Conservation (phyloP, 73 alveolate genomes). For the Symbiodinium pilosum region DNA sequence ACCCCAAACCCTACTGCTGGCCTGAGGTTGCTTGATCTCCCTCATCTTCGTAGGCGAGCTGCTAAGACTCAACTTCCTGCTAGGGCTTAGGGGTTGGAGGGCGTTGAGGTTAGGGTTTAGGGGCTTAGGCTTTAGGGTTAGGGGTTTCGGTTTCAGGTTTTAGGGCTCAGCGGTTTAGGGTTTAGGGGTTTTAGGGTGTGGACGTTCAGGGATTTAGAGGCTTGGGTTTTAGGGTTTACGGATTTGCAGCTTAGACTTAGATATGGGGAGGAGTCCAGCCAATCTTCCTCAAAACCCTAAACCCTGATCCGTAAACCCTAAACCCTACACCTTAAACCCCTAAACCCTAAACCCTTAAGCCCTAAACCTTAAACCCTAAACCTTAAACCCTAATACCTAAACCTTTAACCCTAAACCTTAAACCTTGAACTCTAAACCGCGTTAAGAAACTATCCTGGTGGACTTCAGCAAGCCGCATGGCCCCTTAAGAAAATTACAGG, state of each 20-base stretch:
- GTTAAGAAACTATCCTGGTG: no score
- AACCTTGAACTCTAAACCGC: neutral
- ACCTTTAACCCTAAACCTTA: neutral
- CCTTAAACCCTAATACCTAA: neutral
- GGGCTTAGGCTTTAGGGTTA: no score
- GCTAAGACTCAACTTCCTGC: no score
- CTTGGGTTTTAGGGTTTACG: neutral
- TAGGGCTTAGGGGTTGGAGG: no score
- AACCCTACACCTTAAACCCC: neutral
- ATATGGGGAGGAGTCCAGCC: neutral
- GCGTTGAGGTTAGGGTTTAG: no score
- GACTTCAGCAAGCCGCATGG: no score
- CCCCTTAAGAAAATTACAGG: no score
- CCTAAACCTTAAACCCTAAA: neutral
- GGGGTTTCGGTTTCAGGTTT: neutral
- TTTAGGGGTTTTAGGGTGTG: neutral
- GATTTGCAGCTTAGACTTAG: neutral
- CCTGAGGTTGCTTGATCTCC: constrained; percentile 21
- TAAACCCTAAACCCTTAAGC: neutral
- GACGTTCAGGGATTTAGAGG: no score
- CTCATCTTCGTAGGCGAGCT: constrained; percentile 4
- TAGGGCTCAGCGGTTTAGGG: neutral
- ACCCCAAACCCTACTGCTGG: no score
- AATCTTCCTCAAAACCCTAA: neutral
- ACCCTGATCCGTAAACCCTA: neutral